Percentiles rank a stretch among this genome's conserved stretches.
Conservation (phyloP, 129 eudicot genomes). For the Oenanthe sinensis region DNA sequence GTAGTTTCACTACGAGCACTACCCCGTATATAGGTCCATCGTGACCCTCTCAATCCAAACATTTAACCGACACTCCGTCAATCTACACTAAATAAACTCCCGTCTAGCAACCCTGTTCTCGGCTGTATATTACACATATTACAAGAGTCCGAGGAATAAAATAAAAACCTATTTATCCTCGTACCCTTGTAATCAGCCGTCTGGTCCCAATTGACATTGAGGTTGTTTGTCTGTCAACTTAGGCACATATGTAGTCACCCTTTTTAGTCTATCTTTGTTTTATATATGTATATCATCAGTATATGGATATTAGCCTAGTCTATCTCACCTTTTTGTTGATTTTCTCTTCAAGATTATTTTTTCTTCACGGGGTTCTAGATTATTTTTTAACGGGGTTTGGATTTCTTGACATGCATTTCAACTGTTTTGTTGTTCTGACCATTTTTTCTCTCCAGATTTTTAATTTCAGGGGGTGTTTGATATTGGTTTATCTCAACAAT, state of each 20-base stretch:
- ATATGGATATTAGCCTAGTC: not conserved
- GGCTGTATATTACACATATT: too few species aligned
- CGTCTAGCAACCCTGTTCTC: not conserved
- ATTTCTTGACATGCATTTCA: not conserved
- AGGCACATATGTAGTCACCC: not conserved
- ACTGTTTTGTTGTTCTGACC: not conserved
- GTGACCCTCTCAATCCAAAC: too few species aligned
- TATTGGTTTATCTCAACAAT: not conserved
- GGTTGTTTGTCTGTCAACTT: not conserved
- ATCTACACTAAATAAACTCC: not conserved
- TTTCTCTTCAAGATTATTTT: not conserved
- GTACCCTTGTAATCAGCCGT: constrained; percentile 2
- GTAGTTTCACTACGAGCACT: too few species aligned
- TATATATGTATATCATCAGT: not conserved
- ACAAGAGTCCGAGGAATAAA: not conserved
- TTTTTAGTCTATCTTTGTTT: not conserved
- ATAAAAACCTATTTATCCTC: not conserved
- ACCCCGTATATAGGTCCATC: too few species aligned
- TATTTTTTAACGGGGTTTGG: not conserved
- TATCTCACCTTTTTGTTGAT: not conserved
- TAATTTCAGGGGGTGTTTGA: not conserved
- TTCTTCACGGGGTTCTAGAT: not conserved
- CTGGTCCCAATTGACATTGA: not conserved
- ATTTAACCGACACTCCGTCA: not conserved
- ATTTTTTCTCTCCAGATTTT: not conserved